Evolutionary conservation across 2,329 filamentous ascomycete genomes (phyloP).

Genomic region (Cytospora chrysosperma): DNA sequence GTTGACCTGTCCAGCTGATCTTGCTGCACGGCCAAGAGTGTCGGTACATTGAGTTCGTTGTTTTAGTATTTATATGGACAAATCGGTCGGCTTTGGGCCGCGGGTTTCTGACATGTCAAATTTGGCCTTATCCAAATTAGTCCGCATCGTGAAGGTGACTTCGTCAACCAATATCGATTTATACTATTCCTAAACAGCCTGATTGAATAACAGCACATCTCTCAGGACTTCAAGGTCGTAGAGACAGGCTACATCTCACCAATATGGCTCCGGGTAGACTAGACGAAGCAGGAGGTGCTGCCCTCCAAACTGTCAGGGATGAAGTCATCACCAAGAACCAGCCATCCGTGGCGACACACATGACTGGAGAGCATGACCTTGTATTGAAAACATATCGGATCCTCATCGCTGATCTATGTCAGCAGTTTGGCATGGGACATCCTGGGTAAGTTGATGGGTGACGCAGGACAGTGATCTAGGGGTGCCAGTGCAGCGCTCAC

Average conservation of each 20-base stretch:
- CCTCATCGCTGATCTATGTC: conserved; percentile 66
- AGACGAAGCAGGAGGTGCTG: neutral
- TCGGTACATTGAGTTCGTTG: neutral
- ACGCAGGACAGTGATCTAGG: conserved; percentile 37
- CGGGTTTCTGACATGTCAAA: no score
- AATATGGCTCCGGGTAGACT: conserved; percentile 13
- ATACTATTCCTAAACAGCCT: neutral
- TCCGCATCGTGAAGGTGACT: no score
- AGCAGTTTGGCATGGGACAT: conserved; percentile 69
- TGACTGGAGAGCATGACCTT: conserved; percentile 36
- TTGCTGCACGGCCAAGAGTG: neutral
- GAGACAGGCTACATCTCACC: neutral
- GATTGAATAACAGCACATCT: no score
- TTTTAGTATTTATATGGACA: neutral
- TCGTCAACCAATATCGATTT: neutral
- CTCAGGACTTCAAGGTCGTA: neutral
- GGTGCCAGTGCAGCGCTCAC: neutral
- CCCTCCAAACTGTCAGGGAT: conserved; percentile 8
- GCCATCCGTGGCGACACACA: neutral
- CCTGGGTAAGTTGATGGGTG: conserved; percentile 51
- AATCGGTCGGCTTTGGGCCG: no score
- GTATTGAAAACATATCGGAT: conserved; percentile 61
- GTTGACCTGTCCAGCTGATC: neutral
- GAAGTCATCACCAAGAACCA: conserved; percentile 16
- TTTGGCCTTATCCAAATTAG: no score